Percentiles rank a stretch among this genome's conserved stretches.
phyloP scores from a whole-genome alignment of 129 eudicot species.

The Flaveria ramosissima region DNA sequence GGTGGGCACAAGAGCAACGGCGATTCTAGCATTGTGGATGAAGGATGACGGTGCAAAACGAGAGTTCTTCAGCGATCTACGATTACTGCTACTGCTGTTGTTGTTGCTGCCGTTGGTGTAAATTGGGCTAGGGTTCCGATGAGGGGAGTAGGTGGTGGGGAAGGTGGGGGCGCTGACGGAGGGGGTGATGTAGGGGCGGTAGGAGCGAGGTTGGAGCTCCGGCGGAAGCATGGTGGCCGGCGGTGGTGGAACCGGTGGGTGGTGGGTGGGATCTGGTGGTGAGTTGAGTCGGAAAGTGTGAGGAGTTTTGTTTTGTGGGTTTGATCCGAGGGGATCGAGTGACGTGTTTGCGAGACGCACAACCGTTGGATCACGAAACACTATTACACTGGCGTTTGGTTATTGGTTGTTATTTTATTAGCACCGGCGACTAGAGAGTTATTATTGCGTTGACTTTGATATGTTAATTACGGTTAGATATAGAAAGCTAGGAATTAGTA shows the following conservation, averaged over 20 bases:
- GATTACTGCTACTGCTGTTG: conserved; percentile 28
- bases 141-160: conserved; percentile 53
- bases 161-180: conserved; percentile 64
- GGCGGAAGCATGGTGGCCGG: conserved; percentile 77
- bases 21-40: conserved; percentile 70
- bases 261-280: neutral
- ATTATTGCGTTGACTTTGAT: neutral
- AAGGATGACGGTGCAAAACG: conserved; percentile 61
- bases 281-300: conserved; percentile 29
- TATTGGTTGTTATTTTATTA: no score
- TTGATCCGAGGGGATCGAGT: conserved; percentile 27
- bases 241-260: conserved; percentile 36
- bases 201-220: conserved; percentile 79
- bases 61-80: conserved; percentile 54
- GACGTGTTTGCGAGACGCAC: conserved; percentile 33
- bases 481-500: no score
- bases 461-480: no score
- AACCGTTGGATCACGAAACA: conserved; percentile 29
- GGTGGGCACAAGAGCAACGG: conserved; percentile 72
- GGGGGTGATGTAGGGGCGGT: conserved; percentile 72
- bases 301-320: conserved; percentile 14
- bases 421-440: neutral
- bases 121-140: conserved; percentile 54
- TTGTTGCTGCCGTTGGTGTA: conserved; percentile 29
- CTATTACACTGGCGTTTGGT: neutral